These are phyloP conservation scores for Candida stauntonica DNA, from an alignment of 805 yeast species.

Conservation along the genomic window DNA sequence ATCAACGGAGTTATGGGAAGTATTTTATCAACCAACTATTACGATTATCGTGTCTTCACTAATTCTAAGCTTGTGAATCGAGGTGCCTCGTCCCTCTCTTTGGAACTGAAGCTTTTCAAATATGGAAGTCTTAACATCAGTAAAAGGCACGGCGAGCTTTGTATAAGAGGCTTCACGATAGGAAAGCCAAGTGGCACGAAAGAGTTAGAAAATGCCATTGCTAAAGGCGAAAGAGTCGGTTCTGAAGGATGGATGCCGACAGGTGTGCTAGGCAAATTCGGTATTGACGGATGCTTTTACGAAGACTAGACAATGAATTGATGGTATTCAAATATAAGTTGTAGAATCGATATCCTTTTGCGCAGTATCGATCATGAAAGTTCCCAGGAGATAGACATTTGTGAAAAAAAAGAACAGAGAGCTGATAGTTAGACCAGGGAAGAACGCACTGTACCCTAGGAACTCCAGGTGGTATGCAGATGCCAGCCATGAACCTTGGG, in stretches of 20 bases:
- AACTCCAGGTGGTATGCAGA: conserved; percentile 81
- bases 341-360: conserved; percentile 5
- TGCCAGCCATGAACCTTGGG: conserved; percentile 76
- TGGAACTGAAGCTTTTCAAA: conserved; percentile 53
- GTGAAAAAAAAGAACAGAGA: conserved; percentile 55
- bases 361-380: conserved; percentile 38
- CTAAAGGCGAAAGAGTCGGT: conserved; percentile 32
- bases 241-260: conserved; percentile 50
- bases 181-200: conserved; percentile 43
- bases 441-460: conserved; percentile 62
- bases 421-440: conserved; percentile 51
- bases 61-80: conserved; percentile 33
- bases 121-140: conserved; percentile 29
- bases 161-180: conserved; percentile 61
- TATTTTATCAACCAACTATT: conserved; percentile 51
- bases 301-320: conserved; percentile 25
- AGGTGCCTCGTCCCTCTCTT: conserved; percentile 57
- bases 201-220: conserved; percentile 28
- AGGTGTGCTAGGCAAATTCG: conserved; percentile 55
- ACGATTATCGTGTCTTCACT: conserved; percentile 52
- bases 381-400: conserved; percentile 58
- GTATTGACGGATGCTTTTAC: conserved; percentile 70
- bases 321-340: conserved; percentile 1
- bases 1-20: conserved; percentile 51
- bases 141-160: conserved; percentile 45